Conservation (phyloP, 2,329 filamentous ascomycete species). For the Fusarium udum region DNA sequence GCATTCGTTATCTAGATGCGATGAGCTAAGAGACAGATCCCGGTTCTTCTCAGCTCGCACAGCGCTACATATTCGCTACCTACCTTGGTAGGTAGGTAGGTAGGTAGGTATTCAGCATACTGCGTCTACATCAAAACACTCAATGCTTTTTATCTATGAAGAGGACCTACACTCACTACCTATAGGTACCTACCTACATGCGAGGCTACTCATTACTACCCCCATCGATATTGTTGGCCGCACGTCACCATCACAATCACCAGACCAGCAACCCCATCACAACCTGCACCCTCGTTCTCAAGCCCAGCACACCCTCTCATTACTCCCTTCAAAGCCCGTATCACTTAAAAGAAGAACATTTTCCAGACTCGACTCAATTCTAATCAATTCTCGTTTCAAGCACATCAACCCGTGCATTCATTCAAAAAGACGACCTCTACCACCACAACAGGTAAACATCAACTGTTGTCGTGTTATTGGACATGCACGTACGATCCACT, state of each 20-base stretch:
- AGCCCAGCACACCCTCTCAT: slow-evolving; percentile 22
- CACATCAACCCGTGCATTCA: not conserved
- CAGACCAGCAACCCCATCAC: slow-evolving; percentile 26
- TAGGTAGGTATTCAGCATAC: not conserved
- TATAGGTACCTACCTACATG: not conserved
- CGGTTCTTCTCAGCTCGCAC: not conserved
- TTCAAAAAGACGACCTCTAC: not conserved
- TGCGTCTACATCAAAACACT: not conserved
- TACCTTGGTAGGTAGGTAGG: not conserved
- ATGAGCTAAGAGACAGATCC: slow-evolving; percentile 3
- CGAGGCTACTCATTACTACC: not conserved
- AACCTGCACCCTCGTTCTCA: slow-evolving; percentile 10
- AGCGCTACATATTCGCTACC: not conserved
- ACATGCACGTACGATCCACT: slow-evolving; percentile 33
- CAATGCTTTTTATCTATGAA: not conserved
- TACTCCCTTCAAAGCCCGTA: slow-evolving; percentile 5
- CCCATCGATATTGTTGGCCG: slow-evolving; percentile 10
- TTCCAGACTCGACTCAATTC: not conserved
- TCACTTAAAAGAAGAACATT: not conserved
- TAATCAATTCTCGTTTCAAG: not conserved
- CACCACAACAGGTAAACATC: not conserved
- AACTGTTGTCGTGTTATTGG: slow-evolving; percentile 13
- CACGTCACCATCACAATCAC: slow-evolving; percentile 32
- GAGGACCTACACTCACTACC: not conserved
- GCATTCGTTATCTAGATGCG: not conserved